Evolutionary conservation across 768 basidiomycete species (phyloP).

Genomic region (Sistotremastrum niveocremeum): DNA sequence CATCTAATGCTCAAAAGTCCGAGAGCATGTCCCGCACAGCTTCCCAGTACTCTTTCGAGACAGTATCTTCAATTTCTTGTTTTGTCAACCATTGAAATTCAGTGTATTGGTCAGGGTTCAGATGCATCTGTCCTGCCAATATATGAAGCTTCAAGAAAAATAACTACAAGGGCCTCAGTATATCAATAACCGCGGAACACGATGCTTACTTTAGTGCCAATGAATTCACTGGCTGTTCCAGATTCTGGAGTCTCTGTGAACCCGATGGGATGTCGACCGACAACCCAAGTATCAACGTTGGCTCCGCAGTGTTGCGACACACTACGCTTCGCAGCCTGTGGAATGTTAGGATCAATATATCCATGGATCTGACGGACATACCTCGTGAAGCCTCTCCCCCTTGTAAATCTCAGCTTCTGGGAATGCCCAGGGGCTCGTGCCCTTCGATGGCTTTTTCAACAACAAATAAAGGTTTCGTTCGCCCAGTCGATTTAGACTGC

Average conservation of each 20-base stretch:
- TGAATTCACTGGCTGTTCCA: not conserved
- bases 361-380: slow-evolving; percentile 16
- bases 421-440: slow-evolving; percentile 61
- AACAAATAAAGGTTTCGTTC: slow-evolving; percentile 85
- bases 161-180: slow-evolving; percentile 31
- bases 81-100: slow-evolving; percentile 95
- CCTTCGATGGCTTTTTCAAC: slow-evolving; percentile 36
- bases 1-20: slow-evolving; percentile 27
- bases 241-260: slow-evolving; percentile 40
- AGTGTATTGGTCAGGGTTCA: slow-evolving; percentile 35
- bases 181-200: not conserved
- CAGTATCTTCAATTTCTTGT: slow-evolving; percentile 65
- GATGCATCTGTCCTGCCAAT: slow-evolving; percentile 70
- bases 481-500: slow-evolving; percentile 69
- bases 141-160: slow-evolving; percentile 96
- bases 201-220: slow-evolving; percentile 7
- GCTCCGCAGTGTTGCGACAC: slow-evolving; percentile 61
- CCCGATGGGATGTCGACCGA: slow-evolving; percentile 81
- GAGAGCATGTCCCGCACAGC: slow-evolving; percentile 72
- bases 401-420: slow-evolving; percentile 52
- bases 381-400: slow-evolving; percentile 69
- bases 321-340: slow-evolving; percentile 61
- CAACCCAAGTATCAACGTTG: slow-evolving; percentile 88
- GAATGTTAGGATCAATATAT: not conserved
- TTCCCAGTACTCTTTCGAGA: slow-evolving; percentile 62